These are phyloP conservation scores for Amyloporia xantha DNA, from an alignment of 768 basidiomycete genomes.

Conservation along the genomic window DNA sequence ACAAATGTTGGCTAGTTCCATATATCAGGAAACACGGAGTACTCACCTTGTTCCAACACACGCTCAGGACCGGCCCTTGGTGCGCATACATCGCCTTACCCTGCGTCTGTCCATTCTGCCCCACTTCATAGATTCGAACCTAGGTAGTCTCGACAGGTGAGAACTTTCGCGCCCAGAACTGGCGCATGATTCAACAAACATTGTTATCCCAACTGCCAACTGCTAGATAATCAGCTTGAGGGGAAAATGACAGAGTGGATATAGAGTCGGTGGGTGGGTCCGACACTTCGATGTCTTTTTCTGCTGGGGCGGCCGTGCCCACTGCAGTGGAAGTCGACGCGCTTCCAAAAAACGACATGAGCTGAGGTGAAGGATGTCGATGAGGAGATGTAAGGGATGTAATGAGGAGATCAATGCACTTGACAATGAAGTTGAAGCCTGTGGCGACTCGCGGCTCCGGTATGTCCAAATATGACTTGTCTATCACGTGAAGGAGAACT, in stretches of 20 bases:
- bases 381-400: slow-evolving; percentile 6
- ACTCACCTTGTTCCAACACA: slow-evolving; percentile 88
- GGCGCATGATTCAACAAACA: too few species aligned
- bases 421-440: background rate
- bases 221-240: slow-evolving; percentile 82
- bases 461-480: too few species aligned
- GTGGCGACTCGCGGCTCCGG: background rate
- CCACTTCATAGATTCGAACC: slow-evolving; percentile 92
- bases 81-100: slow-evolving; percentile 89
- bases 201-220: slow-evolving; percentile 95
- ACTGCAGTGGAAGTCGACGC: background rate
- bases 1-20: background rate
- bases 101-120: slow-evolving; percentile 69
- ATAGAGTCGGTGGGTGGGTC: slow-evolving; percentile 86
- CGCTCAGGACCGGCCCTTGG: slow-evolving; percentile 81
- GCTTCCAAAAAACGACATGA: background rate
- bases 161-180: slow-evolving; percentile 15
- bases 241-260: slow-evolving; percentile 78
- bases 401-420: background rate
- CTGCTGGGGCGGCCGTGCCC: slow-evolving; percentile 29
- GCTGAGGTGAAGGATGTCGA: slow-evolving; percentile 9
- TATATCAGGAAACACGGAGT: background rate
- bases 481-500: too few species aligned
- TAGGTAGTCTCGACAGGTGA: too few species aligned
- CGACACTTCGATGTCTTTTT: slow-evolving; percentile 76